Base-by-base conservation (phyloP, 768 basidiomycete genomes). In the Crassisporium funariophilum region DNA sequence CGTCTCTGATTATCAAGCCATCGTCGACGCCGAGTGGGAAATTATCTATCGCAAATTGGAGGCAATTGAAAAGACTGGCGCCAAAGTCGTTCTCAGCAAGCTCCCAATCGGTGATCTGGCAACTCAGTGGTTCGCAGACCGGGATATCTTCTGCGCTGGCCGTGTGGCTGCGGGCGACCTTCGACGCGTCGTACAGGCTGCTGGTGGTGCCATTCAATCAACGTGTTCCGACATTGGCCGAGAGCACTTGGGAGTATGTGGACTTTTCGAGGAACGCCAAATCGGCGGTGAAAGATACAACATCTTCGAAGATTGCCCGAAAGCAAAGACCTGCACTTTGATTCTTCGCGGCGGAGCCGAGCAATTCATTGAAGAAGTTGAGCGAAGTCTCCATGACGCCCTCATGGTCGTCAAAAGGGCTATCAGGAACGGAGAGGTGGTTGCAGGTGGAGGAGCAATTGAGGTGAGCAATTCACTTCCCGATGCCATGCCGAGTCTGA, bases 401-500 rank as follows among this genome's bases (percentile, higher is more conserved):
- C 92, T 98, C 59, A 98, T 98, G 95, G 95, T 99, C n/a, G 97
- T 99, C 35, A 97, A 97, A 70, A 79, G 97, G 42, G 95, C 97
- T 4, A 86, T 99, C 57, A 87, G 86, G 62, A 98, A 94, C 63
- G 93, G 91, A 33, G 90, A 95, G 44, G 86, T 99, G 41, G 97
- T 99, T 25, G 97, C 97, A 8, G 97, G 97, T 25, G 97, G 97
- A 39, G 97, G 97, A 52, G 97, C 97, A 11, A 87, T 91, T 44
- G 97, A 98, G 83, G 95, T 94, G 62, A 53, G 67, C 31, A 22
- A 33, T 20, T 5, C 3, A 31, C 9, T 57, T 36, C 35, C 21
- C 35, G 45, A 15, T 41, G n/a, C n/a, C n/a, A n/a, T n/a, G n/a
- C n/a, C n/a, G n/a, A n/a, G n/a, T n/a, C 43, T 46, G 4, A 41